A percentile compares a stretch with the other conserved stretches of the same genome.
These are phyloP conservation scores for Chytriomyces sp. DNA, from an alignment of 192 early-diverging fungal species.

Conservation along the genomic window DNA sequence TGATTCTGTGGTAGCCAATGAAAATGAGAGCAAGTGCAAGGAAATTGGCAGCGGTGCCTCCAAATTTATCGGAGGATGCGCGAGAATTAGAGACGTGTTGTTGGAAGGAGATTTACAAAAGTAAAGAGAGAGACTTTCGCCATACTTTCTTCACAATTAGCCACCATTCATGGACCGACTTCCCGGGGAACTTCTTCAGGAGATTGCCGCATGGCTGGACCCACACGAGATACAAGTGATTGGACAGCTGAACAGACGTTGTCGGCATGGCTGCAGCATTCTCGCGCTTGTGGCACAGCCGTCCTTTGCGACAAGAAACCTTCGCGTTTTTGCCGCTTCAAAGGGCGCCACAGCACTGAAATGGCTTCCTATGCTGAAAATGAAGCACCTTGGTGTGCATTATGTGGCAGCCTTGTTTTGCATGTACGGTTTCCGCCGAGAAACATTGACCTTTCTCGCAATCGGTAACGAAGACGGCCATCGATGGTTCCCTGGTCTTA, in stretches of 20 bases:
- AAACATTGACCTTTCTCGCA: neutral
- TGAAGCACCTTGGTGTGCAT: neutral
- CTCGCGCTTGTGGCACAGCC: neutral
- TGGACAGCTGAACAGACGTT: neutral
- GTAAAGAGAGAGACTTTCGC: neutral
- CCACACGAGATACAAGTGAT: neutral
- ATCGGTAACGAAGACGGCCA: neutral
- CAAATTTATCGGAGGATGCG: slow-evolving; percentile 17
- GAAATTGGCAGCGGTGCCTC: neutral
- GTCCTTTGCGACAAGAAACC: neutral
- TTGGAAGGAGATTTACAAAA: slow-evolving; percentile 1
- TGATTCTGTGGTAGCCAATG: slow-evolving; percentile 32
- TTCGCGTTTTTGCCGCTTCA: neutral
- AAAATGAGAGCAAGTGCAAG: neutral
- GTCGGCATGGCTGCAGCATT: neutral
- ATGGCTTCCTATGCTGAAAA: neutral
- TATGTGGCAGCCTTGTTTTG: neutral
- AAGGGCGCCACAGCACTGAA: neutral
- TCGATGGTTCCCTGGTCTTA: neutral
- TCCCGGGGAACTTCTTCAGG: too few relatives aligned
- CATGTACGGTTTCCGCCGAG: neutral
- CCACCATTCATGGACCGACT: too few relatives aligned
- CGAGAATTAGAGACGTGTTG: slow-evolving; percentile 16
- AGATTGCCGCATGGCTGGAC: too few relatives aligned
- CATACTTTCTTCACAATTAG: neutral